These are phyloP conservation scores for Oryza brachyantha DNA, from an alignment of 176 grass and related monocot species.

Conservation along the genomic window DNA sequence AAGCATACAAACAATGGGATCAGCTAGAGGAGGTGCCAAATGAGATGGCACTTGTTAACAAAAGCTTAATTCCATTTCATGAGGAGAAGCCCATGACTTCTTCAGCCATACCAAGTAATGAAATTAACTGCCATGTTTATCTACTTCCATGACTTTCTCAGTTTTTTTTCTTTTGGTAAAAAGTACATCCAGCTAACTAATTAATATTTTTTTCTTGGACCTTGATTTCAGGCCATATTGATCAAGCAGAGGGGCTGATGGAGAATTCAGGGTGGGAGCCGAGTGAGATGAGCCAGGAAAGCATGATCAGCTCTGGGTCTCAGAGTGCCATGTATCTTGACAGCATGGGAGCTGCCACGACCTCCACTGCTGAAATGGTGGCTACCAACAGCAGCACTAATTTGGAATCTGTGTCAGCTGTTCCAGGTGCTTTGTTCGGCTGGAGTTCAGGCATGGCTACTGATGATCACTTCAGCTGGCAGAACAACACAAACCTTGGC, in stretches of 20 bases:
- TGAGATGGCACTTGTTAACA: neutral
- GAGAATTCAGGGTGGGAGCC: neutral
- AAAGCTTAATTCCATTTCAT: neutral
- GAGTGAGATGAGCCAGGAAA: slow-evolving; percentile 27
- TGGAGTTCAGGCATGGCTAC: slow-evolving; percentile 3
- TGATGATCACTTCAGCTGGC: slow-evolving; percentile 22
- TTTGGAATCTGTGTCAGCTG: slow-evolving; percentile 16
- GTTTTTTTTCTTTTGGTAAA: neutral
- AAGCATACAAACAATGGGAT: slow-evolving; percentile 36
- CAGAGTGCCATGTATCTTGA: slow-evolving; percentile 23
- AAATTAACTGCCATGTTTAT: neutral
- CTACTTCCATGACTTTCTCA: neutral
- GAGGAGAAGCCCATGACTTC: neutral
- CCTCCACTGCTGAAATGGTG: slow-evolving; percentile 13
- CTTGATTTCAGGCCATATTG: neutral
- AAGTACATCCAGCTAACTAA: neutral
- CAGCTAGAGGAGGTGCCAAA: slow-evolving; percentile 28
- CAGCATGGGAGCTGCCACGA: slow-evolving; percentile 18
- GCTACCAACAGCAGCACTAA: neutral
- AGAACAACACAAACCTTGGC: slow-evolving; percentile 6
- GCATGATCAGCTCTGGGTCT: slow-evolving; percentile 45
- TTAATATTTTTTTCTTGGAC: neutral
- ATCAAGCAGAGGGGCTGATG: neutral
- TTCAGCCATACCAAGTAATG: slow-evolving; percentile 22
- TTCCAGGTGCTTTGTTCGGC: slow-evolving; percentile 15